phyloP scores from a whole-genome alignment of 176 grass and related monocot genomes.

The Eleusine coracana region DNA sequence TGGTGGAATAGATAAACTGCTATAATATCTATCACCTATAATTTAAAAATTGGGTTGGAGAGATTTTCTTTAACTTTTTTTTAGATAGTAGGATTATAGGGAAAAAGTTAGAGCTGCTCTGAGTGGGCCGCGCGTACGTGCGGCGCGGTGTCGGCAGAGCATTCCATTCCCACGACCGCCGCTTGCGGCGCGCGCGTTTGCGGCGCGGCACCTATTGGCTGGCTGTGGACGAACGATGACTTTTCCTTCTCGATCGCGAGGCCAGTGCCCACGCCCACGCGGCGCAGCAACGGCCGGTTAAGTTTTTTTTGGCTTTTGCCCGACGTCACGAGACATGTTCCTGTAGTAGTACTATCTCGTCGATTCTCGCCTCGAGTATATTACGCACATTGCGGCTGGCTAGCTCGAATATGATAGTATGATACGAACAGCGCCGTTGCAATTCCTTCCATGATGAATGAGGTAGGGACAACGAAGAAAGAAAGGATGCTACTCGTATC shows the following conservation, averaged over 20 bases:
- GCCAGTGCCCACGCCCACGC: neutral
- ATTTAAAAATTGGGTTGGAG: no score
- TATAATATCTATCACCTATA: no score
- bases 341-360: neutral
- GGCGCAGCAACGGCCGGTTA: neutral
- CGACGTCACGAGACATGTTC: neutral
- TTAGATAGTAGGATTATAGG: no score
- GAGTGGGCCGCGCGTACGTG: neutral
- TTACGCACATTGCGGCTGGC: slow-evolving; percentile 14
- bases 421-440: neutral
- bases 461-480: neutral
- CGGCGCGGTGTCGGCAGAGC: slow-evolving; percentile 29
- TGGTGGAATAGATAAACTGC: no score
- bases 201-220: slow-evolving; percentile 39
- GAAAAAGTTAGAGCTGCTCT: neutral
- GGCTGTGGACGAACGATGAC: no score
- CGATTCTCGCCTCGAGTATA: neutral
- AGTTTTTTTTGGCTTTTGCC: neutral
- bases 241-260: no score
- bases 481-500: neutral
- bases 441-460: neutral
- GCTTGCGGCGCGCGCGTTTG: slow-evolving; percentile 16
- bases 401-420: neutral
- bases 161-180: slow-evolving; percentile 19
- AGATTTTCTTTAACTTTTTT: no score